Conservation (phyloP, 139 green algal species). For the Nannochloris sp. region DNA sequence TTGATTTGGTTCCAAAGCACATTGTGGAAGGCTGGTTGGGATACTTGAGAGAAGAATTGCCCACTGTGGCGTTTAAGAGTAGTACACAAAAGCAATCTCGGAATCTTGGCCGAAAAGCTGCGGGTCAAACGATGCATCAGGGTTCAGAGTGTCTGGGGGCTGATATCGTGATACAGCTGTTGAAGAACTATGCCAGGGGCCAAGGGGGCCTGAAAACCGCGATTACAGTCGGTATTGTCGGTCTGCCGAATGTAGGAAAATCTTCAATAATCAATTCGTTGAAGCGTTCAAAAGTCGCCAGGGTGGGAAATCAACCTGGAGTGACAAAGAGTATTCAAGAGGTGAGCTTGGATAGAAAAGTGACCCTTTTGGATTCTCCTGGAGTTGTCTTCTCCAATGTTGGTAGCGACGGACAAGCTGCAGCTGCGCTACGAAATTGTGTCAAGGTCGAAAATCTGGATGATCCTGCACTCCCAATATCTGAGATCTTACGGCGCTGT, state of each 20-base stretch:
- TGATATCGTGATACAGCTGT: slow-evolving; percentile 91
- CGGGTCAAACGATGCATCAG: slow-evolving; percentile 6
- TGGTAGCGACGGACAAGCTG: slow-evolving; percentile 44
- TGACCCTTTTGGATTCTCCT: slow-evolving; percentile 90
- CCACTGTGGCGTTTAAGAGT: slow-evolving; percentile 93
- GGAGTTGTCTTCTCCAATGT: slow-evolving; percentile 67
- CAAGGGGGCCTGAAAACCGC: slow-evolving; percentile 74
- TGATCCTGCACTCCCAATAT: slow-evolving; percentile 64
- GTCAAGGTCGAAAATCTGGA: slow-evolving; percentile 79
- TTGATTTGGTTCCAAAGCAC: slow-evolving; percentile 87
- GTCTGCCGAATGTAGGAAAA: slow-evolving; percentile 98
- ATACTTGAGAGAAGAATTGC: slow-evolving; percentile 89
- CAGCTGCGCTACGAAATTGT: slow-evolving; percentile 73
- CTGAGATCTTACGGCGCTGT: slow-evolving; percentile 78
- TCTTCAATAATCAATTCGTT: slow-evolving; percentile 93
- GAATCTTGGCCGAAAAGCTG: slow-evolving; percentile 10
- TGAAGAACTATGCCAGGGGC: slow-evolving; percentile 93
- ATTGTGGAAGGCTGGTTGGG: slow-evolving; percentile 85
- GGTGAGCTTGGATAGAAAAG: slow-evolving; percentile 86
- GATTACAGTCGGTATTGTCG: slow-evolving; percentile 95
- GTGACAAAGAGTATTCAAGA: slow-evolving; percentile 82
- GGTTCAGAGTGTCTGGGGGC: slow-evolving; percentile 44
- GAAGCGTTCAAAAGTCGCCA: slow-evolving; percentile 74
- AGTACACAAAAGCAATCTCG: slow-evolving; percentile 74
- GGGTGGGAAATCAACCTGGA: slow-evolving; percentile 76